Conservation (phyloP, 1,284 basidiomycete genomes). For the Leccinum fuscescens region DNA sequence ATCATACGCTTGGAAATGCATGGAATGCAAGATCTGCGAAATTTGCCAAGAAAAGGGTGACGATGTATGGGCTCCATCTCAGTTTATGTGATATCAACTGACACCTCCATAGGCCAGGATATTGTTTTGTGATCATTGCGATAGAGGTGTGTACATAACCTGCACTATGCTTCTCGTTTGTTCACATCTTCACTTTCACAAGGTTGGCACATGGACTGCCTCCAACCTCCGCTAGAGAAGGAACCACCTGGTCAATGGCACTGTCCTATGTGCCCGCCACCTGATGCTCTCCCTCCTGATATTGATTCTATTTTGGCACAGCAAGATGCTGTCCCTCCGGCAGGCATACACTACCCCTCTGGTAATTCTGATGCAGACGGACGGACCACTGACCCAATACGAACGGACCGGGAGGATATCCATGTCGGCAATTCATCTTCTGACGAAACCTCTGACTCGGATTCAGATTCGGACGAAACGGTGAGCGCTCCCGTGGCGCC, state of each 20-base stretch:
- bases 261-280: constrained; percentile 60
- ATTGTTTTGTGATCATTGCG: constrained; percentile 92
- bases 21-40: constrained; percentile 93
- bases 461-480: constrained; percentile 33
- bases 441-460: constrained; percentile 33
- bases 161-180: not conserved
- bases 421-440: constrained; percentile 22
- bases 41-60: constrained; percentile 83
- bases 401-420: constrained; percentile 17
- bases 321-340: constrained; percentile 3
- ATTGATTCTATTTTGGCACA: constrained; percentile 19
- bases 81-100: constrained; percentile 12
- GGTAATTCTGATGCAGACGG: constrained; percentile 8
- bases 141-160: constrained; percentile 61
- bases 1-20: constrained; percentile 85
- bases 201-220: constrained; percentile 93
- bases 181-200: constrained; percentile 11
- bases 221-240: constrained; percentile 69
- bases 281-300: constrained; percentile 24
- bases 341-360: constrained; percentile 2
- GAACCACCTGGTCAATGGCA: constrained; percentile 77
- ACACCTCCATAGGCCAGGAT: constrained; percentile 62
- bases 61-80: constrained; percentile 64
- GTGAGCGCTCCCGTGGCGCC: constrained; percentile 11
- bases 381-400: constrained; percentile 2